Evolutionary conservation across 2,329 filamentous ascomycete genomes (phyloP), one percentile per base, ranked within the genome.

Genomic region (Aspergillus amoenus): DNA sequence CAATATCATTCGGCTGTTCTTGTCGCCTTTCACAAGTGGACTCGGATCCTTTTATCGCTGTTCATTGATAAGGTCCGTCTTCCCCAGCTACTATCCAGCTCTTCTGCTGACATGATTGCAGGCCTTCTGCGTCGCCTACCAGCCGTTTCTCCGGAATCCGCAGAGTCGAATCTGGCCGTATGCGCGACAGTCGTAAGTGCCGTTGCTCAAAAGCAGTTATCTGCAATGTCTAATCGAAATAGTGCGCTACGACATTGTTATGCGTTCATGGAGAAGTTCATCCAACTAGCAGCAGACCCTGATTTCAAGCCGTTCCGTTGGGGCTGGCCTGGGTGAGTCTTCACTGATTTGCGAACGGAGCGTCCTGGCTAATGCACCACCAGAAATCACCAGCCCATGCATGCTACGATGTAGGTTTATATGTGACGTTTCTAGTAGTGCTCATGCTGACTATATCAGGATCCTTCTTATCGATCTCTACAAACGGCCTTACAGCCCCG

Each of bases 401-500:
- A 66, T 42, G 64, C 64, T 3, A 61, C 64, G 34, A 76, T 74
- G 27, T 30, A 30, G 27, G 27, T 30, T 30, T 3, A 30, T 9
- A 30, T 30, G 27, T 4, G 3, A 30, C 11, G 3, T 11, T 30
- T 30, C 27, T 1, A 30, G 27, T 30, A 30, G 27, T 30, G 9
- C 9, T 1, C 9, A 30, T 30, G 27, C 27, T 30, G 3, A 30
- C 27, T 30, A 11, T 30, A 11, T 30, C 1, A 30, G 27, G 74
- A 79, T 80, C 50, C 74, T 79, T 70, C 73, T 80, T 21, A 78
- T 80, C 53, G 78, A 80, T 60, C 68, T 80, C 1, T 79, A 79
- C 56, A 77, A 80, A 55, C 71, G 77, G 22, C 78, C 78, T 0
- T 68, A 73, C 45, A 78, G 76, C 56, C 69, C 76, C 0, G 77